These are phyloP conservation scores for Talaromyces sp. DNA, from an alignment of 2,329 filamentous ascomycete genomes.

Conservation along the genomic window DNA sequence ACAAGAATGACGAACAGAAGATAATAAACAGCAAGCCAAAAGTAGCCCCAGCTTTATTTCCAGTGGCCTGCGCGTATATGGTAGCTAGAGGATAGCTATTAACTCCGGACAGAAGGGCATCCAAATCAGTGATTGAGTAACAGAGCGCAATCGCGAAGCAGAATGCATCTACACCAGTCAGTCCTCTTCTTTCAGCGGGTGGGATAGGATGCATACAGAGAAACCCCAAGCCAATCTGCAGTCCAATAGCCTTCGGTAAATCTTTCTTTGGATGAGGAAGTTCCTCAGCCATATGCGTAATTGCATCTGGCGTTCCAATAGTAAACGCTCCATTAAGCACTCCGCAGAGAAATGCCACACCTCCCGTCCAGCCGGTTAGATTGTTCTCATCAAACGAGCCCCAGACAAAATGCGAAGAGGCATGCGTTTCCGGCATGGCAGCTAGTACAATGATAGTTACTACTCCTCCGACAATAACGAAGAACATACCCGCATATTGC, in stretches of 20 bases:
- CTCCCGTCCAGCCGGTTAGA: slow-evolving; percentile 53
- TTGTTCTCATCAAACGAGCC: slow-evolving; percentile 55
- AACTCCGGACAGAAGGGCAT: slow-evolving; percentile 36
- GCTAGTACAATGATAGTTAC: slow-evolving; percentile 52
- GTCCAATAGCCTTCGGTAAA: slow-evolving; percentile 30
- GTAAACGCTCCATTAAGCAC: slow-evolving; percentile 51
- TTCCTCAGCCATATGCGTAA: slow-evolving; percentile 54
- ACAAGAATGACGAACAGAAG: slow-evolving; percentile 23
- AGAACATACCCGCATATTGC: slow-evolving; percentile 48
- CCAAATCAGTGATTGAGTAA: slow-evolving; percentile 52
- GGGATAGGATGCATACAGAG: slow-evolving; percentile 44
- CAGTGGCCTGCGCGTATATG: slow-evolving; percentile 62
- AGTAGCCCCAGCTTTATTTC: slow-evolving; percentile 48
- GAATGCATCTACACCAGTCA: slow-evolving; percentile 40
- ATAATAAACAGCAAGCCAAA: slow-evolving; percentile 50
- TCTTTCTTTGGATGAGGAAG: slow-evolving; percentile 40
- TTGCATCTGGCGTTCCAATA: slow-evolving; percentile 50
- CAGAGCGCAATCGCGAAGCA: slow-evolving; percentile 52
- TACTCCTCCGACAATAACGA: slow-evolving; percentile 50
- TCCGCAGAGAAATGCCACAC: slow-evolving; percentile 52
- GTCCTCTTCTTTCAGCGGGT: slow-evolving; percentile 35
- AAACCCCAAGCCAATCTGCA: slow-evolving; percentile 42
- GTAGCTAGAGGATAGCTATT: slow-evolving; percentile 60
- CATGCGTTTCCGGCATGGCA: slow-evolving; percentile 47
- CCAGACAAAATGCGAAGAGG: slow-evolving; percentile 52